Conservation (phyloP, 1,284 basidiomycete genomes). For the Boletellus deceptivus region DNA sequence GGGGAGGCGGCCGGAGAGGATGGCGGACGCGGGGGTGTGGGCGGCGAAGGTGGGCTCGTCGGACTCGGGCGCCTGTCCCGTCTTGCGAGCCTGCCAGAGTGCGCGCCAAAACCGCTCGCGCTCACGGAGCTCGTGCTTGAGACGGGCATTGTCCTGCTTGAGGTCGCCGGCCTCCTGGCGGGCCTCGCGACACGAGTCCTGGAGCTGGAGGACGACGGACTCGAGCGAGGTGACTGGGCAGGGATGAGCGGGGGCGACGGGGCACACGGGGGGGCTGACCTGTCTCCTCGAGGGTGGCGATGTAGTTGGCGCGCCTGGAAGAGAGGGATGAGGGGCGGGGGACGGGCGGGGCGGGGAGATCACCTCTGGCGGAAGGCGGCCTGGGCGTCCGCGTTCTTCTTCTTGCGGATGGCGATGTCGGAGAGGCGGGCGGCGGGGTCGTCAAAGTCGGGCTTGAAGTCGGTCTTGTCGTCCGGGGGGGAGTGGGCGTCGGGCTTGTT, state of each 20-base stretch:
- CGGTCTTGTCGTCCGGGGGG: conserved; percentile 33
- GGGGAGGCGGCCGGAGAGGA: conserved; percentile 22
- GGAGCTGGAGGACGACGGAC: conserved; percentile 74
- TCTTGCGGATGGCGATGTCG: conserved; percentile 73
- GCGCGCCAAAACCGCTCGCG: conserved; percentile 69
- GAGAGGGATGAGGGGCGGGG: conserved; percentile 37
- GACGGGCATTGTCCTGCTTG: conserved; percentile 60
- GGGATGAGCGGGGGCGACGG: conserved; percentile 17
- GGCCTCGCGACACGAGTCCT: conserved; percentile 72
- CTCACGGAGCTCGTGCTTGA: conserved; percentile 62
- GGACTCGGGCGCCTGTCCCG: conserved; percentile 49
- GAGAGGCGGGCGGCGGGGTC: conserved; percentile 36
- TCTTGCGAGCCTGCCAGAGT: conserved; percentile 60
- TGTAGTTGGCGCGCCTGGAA: conserved; percentile 74
- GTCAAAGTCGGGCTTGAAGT: conserved; percentile 43
- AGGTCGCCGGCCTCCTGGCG: conserved; percentile 56
- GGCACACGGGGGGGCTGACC: conserved; percentile 44
- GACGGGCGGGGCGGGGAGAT: conserved; percentile 2
- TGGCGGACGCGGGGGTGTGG: conserved; percentile 19
- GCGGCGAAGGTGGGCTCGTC: conserved; percentile 50
- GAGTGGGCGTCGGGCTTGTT: conserved; percentile 41
- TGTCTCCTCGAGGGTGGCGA: conserved; percentile 84
- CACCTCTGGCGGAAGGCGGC: conserved; percentile 48
- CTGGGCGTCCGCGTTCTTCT: conserved; percentile 79
- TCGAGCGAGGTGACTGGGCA: conserved; percentile 68